phyloP scores from a whole-genome alignment of 768 basidiomycete species.

The Phaffia australis region DNA sequence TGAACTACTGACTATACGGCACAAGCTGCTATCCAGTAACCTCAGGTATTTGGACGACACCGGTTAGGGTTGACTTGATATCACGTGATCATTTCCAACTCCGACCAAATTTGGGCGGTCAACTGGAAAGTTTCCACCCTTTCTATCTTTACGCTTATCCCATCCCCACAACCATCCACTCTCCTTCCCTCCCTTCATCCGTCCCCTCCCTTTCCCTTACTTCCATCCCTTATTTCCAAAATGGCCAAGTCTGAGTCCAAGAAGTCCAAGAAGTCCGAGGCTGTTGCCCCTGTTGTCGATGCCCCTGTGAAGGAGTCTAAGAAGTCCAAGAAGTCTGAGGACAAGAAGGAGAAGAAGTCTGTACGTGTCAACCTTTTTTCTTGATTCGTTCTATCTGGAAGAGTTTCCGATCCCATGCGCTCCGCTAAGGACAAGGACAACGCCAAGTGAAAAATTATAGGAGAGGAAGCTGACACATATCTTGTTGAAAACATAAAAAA shows the following conservation, averaged over 20 bases:
- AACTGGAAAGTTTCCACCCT: no score
- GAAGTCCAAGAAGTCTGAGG: conserved; percentile 34
- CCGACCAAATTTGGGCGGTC: no score
- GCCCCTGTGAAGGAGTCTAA: conserved; percentile 25
- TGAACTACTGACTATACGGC: no score
- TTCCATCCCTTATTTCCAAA: neutral
- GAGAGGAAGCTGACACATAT: no score
- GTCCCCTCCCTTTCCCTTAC: neutral
- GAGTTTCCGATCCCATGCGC: neutral
- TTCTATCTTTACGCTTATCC: neutral
- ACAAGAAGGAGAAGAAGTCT: conserved; percentile 22
- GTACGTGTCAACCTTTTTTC: conserved; percentile 1
- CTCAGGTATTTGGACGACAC: no score
- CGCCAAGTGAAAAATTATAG: no score
- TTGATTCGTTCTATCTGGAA: neutral
- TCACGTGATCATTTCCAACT: no score
- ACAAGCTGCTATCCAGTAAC: no score
- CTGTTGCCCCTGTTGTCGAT: conserved; percentile 24
- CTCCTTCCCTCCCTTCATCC: neutral
- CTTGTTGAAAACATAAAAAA: neutral
- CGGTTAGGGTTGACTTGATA: no score
- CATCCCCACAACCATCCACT: neutral
- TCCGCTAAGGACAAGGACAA: no score
- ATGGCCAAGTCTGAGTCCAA: conserved; percentile 26
- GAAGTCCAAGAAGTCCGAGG: conserved; percentile 25